Evolutionary conservation across 352 stramenopile species (phyloP).

Genomic region (Phytopythium mirpurense): DNA sequence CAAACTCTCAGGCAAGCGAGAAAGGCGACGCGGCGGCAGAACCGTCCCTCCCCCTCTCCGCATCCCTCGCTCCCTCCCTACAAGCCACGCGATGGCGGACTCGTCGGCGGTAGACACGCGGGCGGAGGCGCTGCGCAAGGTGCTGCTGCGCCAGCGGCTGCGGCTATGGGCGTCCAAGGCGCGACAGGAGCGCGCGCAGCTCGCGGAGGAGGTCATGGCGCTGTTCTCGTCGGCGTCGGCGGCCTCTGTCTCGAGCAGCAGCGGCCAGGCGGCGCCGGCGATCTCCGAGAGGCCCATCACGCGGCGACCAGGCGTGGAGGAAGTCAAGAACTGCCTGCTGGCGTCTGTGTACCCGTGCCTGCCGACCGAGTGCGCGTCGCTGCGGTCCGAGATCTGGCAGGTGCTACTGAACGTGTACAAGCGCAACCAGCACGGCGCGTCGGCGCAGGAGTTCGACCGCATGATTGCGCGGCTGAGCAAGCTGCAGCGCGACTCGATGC

Average conservation of each 20-base stretch:
- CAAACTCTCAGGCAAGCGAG: too few species aligned
- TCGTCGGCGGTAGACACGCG: neutral
- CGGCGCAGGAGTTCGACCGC: constrained; percentile 67
- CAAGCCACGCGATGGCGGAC: constrained; percentile 1
- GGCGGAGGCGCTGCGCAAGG: constrained; percentile 27
- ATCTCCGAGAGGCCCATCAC: constrained; percentile 42
- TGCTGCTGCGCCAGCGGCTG: constrained; percentile 43
- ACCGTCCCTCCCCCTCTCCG: too few species aligned
- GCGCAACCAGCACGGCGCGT: constrained; percentile 63
- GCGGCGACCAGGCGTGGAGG: constrained; percentile 66
- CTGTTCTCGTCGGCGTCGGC: constrained; percentile 49
- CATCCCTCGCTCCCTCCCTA: too few species aligned
- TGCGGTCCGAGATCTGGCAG: constrained; percentile 77
- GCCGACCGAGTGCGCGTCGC: constrained; percentile 36
- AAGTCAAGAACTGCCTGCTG: constrained; percentile 60
- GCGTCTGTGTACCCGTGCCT: constrained; percentile 39
- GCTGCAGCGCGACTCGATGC: constrained; percentile 50
- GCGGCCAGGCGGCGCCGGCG: constrained; percentile 3
- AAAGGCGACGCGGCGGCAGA: neutral
- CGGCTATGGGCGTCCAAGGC: constrained; percentile 56
- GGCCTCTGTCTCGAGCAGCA: constrained; percentile 7
- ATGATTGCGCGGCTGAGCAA: constrained; percentile 63
- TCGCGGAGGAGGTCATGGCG: constrained; percentile 51
- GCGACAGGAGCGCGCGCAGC: constrained; percentile 39
- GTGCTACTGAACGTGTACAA: constrained; percentile 79